Percentiles rank a stretch among this genome's conserved stretches.
These are phyloP conservation scores for Cladosporium halotolerans DNA, from an alignment of 2,329 filamentous ascomycete genomes.

Conservation along the genomic window DNA sequence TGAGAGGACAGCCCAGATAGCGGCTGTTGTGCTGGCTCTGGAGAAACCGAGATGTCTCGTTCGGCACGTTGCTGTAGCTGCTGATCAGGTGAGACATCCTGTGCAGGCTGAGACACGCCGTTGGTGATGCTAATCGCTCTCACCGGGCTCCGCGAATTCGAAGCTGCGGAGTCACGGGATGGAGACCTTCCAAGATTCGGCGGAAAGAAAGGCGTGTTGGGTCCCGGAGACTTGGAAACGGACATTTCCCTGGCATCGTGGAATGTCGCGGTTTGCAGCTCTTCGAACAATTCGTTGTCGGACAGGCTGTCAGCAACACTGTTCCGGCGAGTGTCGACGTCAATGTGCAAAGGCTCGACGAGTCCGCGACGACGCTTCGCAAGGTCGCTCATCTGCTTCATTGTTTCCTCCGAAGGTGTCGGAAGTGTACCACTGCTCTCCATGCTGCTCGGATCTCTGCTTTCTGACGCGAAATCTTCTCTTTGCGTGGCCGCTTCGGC, in stretches of 20 bases:
- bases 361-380: conserved; percentile 35
- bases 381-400: conserved; percentile 20
- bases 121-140: conserved; percentile 3
- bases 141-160: conserved; percentile 2
- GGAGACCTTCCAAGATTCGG: conserved; percentile 25
- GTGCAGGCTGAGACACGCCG: not conserved
- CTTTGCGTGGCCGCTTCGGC: conserved; percentile 1
- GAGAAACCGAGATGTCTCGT: not conserved
- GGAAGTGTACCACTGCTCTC: not conserved
- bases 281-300: conserved; percentile 61
- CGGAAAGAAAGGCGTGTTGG: conserved; percentile 57
- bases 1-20: not conserved
- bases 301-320: conserved; percentile 50
- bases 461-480: not conserved
- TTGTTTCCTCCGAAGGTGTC: not conserved
- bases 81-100: conserved; percentile 2
- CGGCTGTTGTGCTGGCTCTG: not conserved
- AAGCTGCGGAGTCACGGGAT: conserved; percentile 18
- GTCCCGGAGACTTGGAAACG: conserved; percentile 77
- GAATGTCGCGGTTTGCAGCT: conserved; percentile 73
- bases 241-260: conserved; percentile 76
- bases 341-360: conserved; percentile 35
- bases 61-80: conserved; percentile 2
- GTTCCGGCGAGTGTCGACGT: conserved; percentile 32
- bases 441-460: conserved; percentile 9